Evolutionary conservation across 495 filamentous ascomycete genomes (phyloP).

Genomic region (Annulohypoxylon maeteangense): DNA sequence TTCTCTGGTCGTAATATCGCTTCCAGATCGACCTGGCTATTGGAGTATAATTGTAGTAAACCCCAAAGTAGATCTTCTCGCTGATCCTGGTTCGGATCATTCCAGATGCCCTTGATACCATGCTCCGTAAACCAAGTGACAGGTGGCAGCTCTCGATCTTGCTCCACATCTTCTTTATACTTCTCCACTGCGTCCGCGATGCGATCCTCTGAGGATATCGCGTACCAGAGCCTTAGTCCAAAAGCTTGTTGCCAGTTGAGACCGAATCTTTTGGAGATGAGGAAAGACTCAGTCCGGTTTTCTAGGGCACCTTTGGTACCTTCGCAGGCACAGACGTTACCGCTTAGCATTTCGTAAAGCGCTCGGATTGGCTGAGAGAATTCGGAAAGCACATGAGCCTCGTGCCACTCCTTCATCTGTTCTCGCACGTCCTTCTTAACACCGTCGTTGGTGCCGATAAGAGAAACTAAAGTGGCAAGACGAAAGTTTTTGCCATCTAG

Average conservation of each 20-base stretch:
- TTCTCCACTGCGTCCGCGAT: slow-evolving; percentile 75
- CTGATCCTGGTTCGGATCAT: slow-evolving; percentile 60
- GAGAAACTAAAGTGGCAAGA: slow-evolving; percentile 82
- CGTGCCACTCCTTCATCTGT: slow-evolving; percentile 86
- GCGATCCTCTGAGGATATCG: slow-evolving; percentile 70
- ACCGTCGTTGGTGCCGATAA: slow-evolving; percentile 74
- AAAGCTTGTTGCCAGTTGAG: slow-evolving; percentile 94
- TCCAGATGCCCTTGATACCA: slow-evolving; percentile 56
- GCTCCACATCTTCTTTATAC: slow-evolving; percentile 74
- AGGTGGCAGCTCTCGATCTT: slow-evolving; percentile 70
- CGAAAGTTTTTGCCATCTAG: slow-evolving; percentile 77
- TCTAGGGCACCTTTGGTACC: slow-evolving; percentile 78
- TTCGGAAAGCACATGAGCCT: slow-evolving; percentile 82
- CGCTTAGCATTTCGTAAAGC: slow-evolving; percentile 88
- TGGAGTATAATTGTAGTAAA: slow-evolving; percentile 80
- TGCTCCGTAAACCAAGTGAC: slow-evolving; percentile 68
- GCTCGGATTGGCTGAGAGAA: slow-evolving; percentile 86
- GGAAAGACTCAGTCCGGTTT: slow-evolving; percentile 78
- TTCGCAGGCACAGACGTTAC: slow-evolving; percentile 82
- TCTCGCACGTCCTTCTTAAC: slow-evolving; percentile 74
- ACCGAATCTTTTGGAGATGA: slow-evolving; percentile 80
- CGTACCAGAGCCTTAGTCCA: slow-evolving; percentile 89
- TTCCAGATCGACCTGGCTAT: slow-evolving; percentile 61
- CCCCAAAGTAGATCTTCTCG: slow-evolving; percentile 87
- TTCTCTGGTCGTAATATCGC: slow-evolving; percentile 66